Conservation (phyloP, 306 rosid genomes). For the Cicer pinnatifidum region DNA sequence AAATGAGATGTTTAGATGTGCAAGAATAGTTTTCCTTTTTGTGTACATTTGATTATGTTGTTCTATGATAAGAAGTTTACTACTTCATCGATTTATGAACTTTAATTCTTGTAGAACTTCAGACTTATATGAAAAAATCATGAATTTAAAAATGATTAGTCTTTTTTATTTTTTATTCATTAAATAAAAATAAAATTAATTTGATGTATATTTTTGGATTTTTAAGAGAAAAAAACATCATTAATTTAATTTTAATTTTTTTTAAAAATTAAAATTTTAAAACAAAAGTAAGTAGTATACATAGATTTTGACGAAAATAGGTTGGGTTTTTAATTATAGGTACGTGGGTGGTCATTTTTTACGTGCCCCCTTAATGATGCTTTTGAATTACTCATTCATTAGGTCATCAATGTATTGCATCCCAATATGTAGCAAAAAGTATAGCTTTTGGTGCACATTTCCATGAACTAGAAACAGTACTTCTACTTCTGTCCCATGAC, state of each 20-base stretch:
- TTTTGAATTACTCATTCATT: constrained; percentile 42
- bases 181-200: too few species aligned
- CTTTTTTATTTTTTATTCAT: too few species aligned
- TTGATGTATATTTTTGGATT: too few species aligned
- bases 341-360: constrained; percentile 39
- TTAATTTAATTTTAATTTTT: too few species aligned
- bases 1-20: too few species aligned
- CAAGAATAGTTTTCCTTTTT: not conserved
- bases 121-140: too few species aligned
- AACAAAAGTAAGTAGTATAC: not conserved
- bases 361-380: constrained; percentile 31
- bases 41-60: constrained; percentile 41
- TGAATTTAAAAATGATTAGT: too few species aligned
- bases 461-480: not conserved
- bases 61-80: constrained; percentile 43
- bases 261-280: too few species aligned
- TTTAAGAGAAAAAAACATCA: too few species aligned
- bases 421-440: constrained; percentile 51
- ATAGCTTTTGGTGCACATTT: constrained; percentile 48
- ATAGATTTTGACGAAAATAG: constrained; percentile 53
- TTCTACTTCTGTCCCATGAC: too few species aligned
- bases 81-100: too few species aligned
- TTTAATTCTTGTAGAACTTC: too few species aligned
- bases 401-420: constrained; percentile 49
- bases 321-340: constrained; percentile 47